Evolutionary conservation across 768 basidiomycete genomes (phyloP).

Genomic region (Aureoboletus auriporus): DNA sequence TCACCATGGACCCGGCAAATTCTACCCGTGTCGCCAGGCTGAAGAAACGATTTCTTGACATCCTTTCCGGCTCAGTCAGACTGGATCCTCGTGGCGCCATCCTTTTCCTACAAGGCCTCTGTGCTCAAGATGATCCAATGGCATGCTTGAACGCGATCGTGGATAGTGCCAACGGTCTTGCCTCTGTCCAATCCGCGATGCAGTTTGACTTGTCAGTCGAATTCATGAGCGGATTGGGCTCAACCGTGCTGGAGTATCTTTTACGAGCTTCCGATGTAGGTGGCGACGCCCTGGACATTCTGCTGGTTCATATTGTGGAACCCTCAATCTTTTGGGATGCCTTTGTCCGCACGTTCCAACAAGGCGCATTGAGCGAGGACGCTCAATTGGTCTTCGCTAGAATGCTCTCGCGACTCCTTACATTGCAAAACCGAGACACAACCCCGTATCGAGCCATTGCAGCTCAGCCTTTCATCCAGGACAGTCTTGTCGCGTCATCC

Average conservation of each 20-base stretch:
- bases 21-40: conserved; percentile 18
- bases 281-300: conserved; percentile 37
- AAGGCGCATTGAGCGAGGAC: conserved; percentile 27
- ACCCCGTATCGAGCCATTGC: conserved; percentile 37
- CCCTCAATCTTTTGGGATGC: conserved; percentile 49
- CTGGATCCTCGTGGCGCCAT: conserved; percentile 19
- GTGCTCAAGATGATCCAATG: conserved; percentile 35
- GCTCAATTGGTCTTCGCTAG: conserved; percentile 41
- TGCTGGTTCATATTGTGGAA: conserved; percentile 42
- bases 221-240: conserved; percentile 42
- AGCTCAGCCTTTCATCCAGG: conserved; percentile 23
- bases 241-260: conserved; percentile 37
- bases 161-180: conserved; percentile 34
- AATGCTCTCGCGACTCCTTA: conserved; percentile 46
- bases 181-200: conserved; percentile 38
- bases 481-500: conserved; percentile 20
- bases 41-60: conserved; percentile 31
- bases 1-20: conserved; percentile 1
- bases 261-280: conserved; percentile 36
- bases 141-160: conserved; percentile 37
- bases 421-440: conserved; percentile 31
- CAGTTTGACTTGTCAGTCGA: conserved; percentile 30
- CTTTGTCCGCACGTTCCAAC: conserved; percentile 32
- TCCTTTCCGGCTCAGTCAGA: conserved; percentile 27
- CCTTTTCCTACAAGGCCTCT: conserved; percentile 47